Base-by-base conservation (phyloP, 2,329 filamentous ascomycete genomes). In the Penicillium psychrosexuale region DNA sequence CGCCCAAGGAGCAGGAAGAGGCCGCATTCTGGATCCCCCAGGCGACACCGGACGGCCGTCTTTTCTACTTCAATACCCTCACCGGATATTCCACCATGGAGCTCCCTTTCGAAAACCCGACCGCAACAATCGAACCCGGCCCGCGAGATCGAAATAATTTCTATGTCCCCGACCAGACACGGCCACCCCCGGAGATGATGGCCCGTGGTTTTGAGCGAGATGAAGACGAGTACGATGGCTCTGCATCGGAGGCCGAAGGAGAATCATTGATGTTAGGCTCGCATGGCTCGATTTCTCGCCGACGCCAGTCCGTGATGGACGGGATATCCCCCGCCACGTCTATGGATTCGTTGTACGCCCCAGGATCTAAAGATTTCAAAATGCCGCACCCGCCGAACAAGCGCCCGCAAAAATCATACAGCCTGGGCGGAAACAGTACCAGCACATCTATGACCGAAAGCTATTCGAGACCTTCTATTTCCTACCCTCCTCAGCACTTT, bases 21-120 rank as follows among this genome's bases (percentile, higher is more conserved):
- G 91, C 93, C 43, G 93, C 95, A 62, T 99, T 96, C 71, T 99
- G 94, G 94, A 96, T 99, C 63, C 94, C 94, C 17, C 94, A 99
- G 77, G 94, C 92, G 13, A 99, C 94, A 0, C 85, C 90, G 1
- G 92, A 97, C 71, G 94, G 94, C 51, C 84, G 92, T 53, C 77
- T 99, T 24, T 99, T 95, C 75, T 99, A 97, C 77, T 97, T 96
- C 81, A 99, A 99, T 74, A 97, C 93, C 59, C 86, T 97, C 77
- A 99, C 94, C 0, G 92, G 93, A 52, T 91, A 95, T 68, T 95
- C 90, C 69, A 95, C 90, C 60, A 94, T 92, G 84, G 94, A 99
- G 71, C 78, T 99, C 57, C 94, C 94, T 1, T 81, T 99, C 27
- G 94, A 99, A 72, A 93, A 93, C 15, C 92, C 94, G 1, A 86